Percentiles rank a stretch among this genome's conserved stretches.
These are phyloP conservation scores for Sarocladium oryzae DNA, from an alignment of 2,329 filamentous ascomycete species.

Conservation along the genomic window DNA sequence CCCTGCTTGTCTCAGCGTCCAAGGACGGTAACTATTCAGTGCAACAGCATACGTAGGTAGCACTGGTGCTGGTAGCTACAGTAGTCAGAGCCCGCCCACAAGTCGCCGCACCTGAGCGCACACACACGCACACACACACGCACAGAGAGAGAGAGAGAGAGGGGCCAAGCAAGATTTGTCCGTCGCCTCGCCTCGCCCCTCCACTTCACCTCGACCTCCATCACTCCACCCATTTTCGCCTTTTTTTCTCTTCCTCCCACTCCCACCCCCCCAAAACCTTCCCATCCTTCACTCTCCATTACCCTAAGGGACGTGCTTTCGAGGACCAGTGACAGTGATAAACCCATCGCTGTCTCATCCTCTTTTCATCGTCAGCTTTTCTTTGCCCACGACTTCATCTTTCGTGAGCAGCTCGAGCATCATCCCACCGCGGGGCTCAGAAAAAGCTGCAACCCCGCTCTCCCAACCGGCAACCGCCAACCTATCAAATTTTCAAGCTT, in stretches of 20 bases:
- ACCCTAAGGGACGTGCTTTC: slow-evolving; percentile 10
- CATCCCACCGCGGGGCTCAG: slow-evolving; percentile 10
- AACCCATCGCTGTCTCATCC: slow-evolving; percentile 9
- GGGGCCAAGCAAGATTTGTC: slow-evolving; percentile 3
- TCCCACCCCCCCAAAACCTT: slow-evolving; percentile 7
- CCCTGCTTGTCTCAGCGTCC: background rate
- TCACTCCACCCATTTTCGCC: background rate
- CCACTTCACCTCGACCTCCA: background rate
- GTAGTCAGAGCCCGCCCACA: no score
- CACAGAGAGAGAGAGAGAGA: no score
- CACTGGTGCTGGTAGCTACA: no score
- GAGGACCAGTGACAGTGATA: slow-evolving; percentile 9
- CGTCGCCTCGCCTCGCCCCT: background rate
- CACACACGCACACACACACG: no score
- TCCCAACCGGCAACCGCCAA: slow-evolving; percentile 5
- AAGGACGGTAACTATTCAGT: no score
- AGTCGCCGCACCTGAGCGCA: no score
- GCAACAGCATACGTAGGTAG: no score
- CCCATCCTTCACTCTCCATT: background rate
- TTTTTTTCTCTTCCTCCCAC: slow-evolving; percentile 8
- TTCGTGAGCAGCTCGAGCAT: slow-evolving; percentile 5
- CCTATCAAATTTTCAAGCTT: slow-evolving; percentile 7
- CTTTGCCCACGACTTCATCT: slow-evolving; percentile 3
- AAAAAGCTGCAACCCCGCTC: slow-evolving; percentile 9
- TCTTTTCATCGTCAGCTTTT: slow-evolving; percentile 8